A percentile compares a stretch with the other conserved stretches of the same genome.
Evolutionary conservation across 1,284 basidiomycete genomes (phyloP).

Genomic region (Irpex sp.): DNA sequence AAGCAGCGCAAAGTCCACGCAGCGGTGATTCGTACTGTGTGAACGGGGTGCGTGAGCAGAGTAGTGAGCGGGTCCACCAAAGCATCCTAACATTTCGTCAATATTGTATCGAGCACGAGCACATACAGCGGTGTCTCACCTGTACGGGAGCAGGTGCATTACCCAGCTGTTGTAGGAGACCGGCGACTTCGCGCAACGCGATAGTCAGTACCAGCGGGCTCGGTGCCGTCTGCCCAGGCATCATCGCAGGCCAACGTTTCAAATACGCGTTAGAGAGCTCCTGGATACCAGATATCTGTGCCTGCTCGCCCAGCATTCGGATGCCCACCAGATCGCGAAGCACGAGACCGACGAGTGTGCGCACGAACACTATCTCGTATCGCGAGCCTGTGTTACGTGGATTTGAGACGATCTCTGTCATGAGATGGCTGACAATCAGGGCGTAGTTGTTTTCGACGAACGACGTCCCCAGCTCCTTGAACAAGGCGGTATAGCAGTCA

Average conservation of each 20-base stretch:
- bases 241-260: constrained; percentile 89
- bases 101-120: not conserved
- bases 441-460: constrained; percentile 88
- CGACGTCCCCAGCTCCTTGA: constrained; percentile 69
- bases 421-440: constrained; percentile 76
- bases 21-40: constrained; percentile 82
- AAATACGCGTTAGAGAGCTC: constrained; percentile 82
- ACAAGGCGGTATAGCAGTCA: constrained; percentile 83
- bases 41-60: constrained; percentile 84
- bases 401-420: constrained; percentile 70
- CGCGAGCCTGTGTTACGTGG: constrained; percentile 52
- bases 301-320: constrained; percentile 88
- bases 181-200: constrained; percentile 81
- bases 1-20: constrained; percentile 89
- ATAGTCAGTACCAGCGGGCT: constrained; percentile 71
- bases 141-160: constrained; percentile 89
- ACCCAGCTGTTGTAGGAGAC: constrained; percentile 85
- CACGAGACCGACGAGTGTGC: constrained; percentile 74
- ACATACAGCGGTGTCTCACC: constrained; percentile 32
- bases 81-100: constrained; percentile 54
- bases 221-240: constrained; percentile 81
- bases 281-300: constrained; percentile 88
- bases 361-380: constrained; percentile 74
- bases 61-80: constrained; percentile 84
- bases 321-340: constrained; percentile 86